Evolutionary conservation across 176 grass and related monocot genomes (phyloP).

Genomic region (Ensete glaucum): DNA sequence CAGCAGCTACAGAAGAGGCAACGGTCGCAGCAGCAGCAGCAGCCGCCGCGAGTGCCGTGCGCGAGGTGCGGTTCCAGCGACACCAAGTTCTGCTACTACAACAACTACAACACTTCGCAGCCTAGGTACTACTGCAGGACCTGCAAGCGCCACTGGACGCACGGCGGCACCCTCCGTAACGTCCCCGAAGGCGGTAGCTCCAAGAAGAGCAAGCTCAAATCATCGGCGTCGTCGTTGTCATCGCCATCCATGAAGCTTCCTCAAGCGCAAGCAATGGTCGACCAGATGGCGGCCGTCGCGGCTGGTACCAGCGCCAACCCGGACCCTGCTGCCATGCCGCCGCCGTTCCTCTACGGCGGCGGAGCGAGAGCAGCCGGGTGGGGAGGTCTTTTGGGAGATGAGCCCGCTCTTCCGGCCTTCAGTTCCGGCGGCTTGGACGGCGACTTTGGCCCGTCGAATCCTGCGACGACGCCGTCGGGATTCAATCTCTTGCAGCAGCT

Average conservation of each 20-base stretch:
- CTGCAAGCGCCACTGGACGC: slow-evolving; percentile 20
- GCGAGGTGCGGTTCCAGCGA: slow-evolving; percentile 2
- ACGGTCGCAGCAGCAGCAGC: background rate
- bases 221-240: background rate
- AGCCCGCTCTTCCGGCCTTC: background rate
- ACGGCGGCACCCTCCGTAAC: slow-evolving; percentile 10
- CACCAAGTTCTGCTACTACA: slow-evolving; percentile 25
- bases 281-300: background rate
- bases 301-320: background rate
- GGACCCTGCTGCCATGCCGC: background rate
- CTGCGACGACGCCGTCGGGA: background rate
- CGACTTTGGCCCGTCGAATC: background rate
- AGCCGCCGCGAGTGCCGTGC: background rate
- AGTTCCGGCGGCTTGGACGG: background rate
- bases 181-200: slow-evolving; percentile 16
- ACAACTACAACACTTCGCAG: slow-evolving; percentile 18
- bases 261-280: too few relatives aligned
- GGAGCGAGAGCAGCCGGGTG: background rate
- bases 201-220: background rate
- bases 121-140: slow-evolving; percentile 12
- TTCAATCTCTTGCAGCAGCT: slow-evolving; percentile 3
- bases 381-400: background rate
- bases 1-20: background rate
- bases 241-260: background rate
- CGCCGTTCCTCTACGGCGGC: background rate